Evolutionary conservation across 2,329 filamentous ascomycete species (phyloP).

Genomic region (Pyricularia sp.): DNA sequence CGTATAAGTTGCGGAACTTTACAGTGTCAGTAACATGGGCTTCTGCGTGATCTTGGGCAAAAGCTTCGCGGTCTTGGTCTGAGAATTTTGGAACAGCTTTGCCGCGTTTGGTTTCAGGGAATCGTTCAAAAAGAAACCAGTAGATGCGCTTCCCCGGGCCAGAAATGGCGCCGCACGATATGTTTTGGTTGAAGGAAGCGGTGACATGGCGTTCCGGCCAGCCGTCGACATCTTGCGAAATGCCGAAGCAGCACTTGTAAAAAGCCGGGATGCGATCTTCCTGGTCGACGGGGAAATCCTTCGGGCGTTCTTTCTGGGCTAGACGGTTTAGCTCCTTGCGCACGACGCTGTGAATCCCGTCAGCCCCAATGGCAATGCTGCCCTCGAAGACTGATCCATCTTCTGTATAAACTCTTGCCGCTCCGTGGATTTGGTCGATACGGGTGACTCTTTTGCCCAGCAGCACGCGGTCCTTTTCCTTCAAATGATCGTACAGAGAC

Average conservation of each 20-base stretch:
- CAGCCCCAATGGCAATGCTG: constrained; percentile 2
- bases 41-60: constrained; percentile 3
- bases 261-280: constrained; percentile 1
- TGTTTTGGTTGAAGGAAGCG: constrained; percentile 6
- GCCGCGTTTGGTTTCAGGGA: constrained; percentile 7
- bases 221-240: constrained; percentile 8
- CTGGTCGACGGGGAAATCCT: not conserved
- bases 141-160: no score
- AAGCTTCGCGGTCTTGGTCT: constrained; percentile 7
- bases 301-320: not conserved
- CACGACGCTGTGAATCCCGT: constrained; percentile 15
- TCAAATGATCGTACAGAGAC: constrained; percentile 22
- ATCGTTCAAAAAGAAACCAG: constrained; percentile 12
- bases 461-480: constrained; percentile 22
- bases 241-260: constrained; percentile 12
- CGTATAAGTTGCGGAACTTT: constrained; percentile 9
- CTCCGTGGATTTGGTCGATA: constrained; percentile 14
- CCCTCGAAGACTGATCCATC: constrained; percentile 18
- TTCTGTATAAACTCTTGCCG: constrained; percentile 19
- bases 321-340: constrained; percentile 8
- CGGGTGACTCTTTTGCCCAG: constrained; percentile 17
- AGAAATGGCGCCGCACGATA: constrained; percentile 8
- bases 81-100: constrained; percentile 10
- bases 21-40: constrained; percentile 8
- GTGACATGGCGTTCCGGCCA: not conserved